These are phyloP conservation scores for Phaeosphaeriaceae sp. DNA, from an alignment of 2,329 filamentous ascomycete species.

Conservation along the genomic window DNA sequence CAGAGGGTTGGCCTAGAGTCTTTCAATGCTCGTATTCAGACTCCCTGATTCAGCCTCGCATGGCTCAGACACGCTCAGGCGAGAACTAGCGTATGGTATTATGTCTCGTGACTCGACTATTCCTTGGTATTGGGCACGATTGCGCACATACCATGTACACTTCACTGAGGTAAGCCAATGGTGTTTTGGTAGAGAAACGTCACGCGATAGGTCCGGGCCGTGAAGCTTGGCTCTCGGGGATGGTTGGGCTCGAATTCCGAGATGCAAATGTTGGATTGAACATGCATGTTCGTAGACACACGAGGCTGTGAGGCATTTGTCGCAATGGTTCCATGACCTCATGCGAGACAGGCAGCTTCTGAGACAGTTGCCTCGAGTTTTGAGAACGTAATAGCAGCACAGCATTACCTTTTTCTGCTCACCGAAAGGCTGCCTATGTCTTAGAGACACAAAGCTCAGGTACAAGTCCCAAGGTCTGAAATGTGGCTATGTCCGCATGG, in stretches of 20 bases:
- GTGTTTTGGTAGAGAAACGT: background rate
- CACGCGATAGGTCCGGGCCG: conserved; percentile 10
- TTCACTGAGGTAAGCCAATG: conserved; percentile 11
- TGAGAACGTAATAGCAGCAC: background rate
- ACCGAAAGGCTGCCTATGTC: background rate
- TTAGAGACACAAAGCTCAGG: too few relatives aligned
- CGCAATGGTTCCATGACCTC: background rate
- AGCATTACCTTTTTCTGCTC: background rate
- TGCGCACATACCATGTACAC: background rate
- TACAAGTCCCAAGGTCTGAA: background rate
- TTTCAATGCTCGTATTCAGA: conserved; percentile 2
- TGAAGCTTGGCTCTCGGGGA: conserved; percentile 12
- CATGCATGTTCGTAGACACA: background rate
- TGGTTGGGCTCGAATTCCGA: conserved; percentile 5
- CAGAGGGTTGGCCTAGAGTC: background rate
- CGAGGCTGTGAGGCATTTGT: background rate
- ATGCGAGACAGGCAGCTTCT: too few relatives aligned
- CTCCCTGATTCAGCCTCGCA: conserved; percentile 15
- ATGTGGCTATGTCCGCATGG: conserved; percentile 8
- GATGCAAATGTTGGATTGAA: background rate
- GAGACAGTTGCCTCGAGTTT: too few relatives aligned
- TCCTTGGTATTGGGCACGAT: conserved; percentile 5
- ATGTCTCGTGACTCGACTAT: conserved; percentile 13
- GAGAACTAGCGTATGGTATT: conserved; percentile 5
- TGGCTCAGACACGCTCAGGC: conserved; percentile 12